These are phyloP conservation scores for Arabidopsis thaliana DNA, from an alignment of 345 rosid species.

Conservation along the genomic window TAIR10.1 NC_003076.8:4248001-4248500, in stretches of 20 bases:
- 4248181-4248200: conserved; percentile 60
- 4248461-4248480: conserved; percentile 60
- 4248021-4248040: conserved; percentile 75
- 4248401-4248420: conserved; percentile 53
- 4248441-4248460: conserved; percentile 71
- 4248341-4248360: conserved; percentile 65
- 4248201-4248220: conserved; percentile 60
- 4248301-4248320: conserved; percentile 58
- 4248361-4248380: conserved; percentile 64
- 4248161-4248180: conserved; percentile 69
- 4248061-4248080: conserved; percentile 44
- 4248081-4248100: conserved; percentile 57
- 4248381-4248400: conserved; percentile 55
- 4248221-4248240: conserved; percentile 72
- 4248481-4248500: conserved; percentile 57
- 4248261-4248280: conserved; percentile 66
- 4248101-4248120: conserved; percentile 62
- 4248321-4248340: conserved; percentile 69
- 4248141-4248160: conserved; percentile 72
- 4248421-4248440: conserved; percentile 60
- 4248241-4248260: conserved; percentile 76
- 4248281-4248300: conserved; percentile 65
- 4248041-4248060: conserved; percentile 69
- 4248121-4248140: conserved; percentile 66
- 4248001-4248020: conserved; percentile 62